These are phyloP conservation scores for Saturnispora dispora DNA, from an alignment of 805 yeast genomes.

Conservation along the genomic window DNA sequence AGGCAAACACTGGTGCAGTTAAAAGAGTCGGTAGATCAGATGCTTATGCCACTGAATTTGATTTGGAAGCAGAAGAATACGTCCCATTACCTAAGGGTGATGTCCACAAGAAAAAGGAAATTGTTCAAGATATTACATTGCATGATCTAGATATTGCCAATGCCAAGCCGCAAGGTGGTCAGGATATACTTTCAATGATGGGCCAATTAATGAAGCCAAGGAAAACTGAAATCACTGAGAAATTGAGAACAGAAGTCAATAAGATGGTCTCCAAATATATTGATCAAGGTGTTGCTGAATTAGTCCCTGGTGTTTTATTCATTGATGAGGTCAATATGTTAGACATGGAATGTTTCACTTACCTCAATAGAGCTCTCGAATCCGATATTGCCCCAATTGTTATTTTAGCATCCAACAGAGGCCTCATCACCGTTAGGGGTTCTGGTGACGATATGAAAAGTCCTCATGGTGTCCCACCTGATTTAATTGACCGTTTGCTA, in stretches of 20 bases:
- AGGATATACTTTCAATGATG: conserved; percentile 95
- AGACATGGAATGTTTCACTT: conserved; percentile 94
- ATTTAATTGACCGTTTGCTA: conserved; percentile 85
- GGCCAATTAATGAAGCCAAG: conserved; percentile 94
- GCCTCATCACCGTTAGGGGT: conserved; percentile 88
- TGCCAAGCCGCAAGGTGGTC: conserved; percentile 94
- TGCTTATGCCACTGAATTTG: conserved; percentile 94
- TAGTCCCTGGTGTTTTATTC: conserved; percentile 94
- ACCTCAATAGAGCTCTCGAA: conserved; percentile 90
- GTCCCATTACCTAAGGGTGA: conserved; percentile 99
- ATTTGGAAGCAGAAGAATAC: conserved; percentile 95
- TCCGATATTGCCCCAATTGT: conserved; percentile 96
- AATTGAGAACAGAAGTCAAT: conserved; percentile 93
- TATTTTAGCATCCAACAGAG: conserved; percentile 96
- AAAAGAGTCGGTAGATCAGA: conserved; percentile 93
- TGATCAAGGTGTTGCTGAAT: conserved; percentile 97
- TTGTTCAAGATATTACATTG: conserved; percentile 93
- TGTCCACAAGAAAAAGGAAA: conserved; percentile 89
- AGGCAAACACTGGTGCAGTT: conserved; percentile 90
- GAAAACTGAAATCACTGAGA: conserved; percentile 93
- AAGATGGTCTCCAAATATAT: conserved; percentile 97
- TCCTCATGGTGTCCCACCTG: conserved; percentile 97
- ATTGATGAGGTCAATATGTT: conserved; percentile 98
- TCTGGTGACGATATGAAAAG: conserved; percentile 67
- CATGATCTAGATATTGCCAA: conserved; percentile 98